phyloP scores from a whole-genome alignment of 1,139 yeast genomes.

The Hyphopichia fennica region DNA sequence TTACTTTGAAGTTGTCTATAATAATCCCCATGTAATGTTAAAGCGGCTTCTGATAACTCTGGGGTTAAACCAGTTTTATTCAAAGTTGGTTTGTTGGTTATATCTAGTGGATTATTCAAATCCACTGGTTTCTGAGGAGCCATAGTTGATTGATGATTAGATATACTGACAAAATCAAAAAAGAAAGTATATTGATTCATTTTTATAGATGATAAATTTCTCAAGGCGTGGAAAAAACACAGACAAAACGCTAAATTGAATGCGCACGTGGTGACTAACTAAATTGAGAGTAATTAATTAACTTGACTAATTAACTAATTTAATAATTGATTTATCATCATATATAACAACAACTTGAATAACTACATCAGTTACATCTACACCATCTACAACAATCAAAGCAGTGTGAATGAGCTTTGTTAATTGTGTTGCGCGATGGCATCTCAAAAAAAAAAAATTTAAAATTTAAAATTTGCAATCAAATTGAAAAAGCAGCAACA shows the following conservation, averaged over 20 bases:
- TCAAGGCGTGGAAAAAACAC: not conserved
- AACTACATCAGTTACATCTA: too few relatives aligned
- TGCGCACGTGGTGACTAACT: slow-evolving; percentile 7
- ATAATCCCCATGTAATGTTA: slow-evolving; percentile 65
- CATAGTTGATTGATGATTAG: slow-evolving; percentile 13
- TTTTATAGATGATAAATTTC: too few relatives aligned
- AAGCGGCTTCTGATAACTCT: slow-evolving; percentile 56
- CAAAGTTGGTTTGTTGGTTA: slow-evolving; percentile 50
- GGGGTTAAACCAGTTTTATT: slow-evolving; percentile 49
- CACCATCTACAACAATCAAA: too few relatives aligned
- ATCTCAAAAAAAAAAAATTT: too few relatives aligned
- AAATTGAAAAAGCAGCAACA: too few relatives aligned
- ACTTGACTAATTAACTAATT: too few relatives aligned
- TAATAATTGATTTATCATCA: too few relatives aligned
- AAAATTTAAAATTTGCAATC: too few relatives aligned
- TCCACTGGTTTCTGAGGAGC: slow-evolving; percentile 47
- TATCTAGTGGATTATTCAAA: slow-evolving; percentile 55
- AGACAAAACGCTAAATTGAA: not conserved
- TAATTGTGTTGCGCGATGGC: too few relatives aligned
- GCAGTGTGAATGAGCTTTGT: too few relatives aligned
- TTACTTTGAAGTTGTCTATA: slow-evolving; percentile 56
- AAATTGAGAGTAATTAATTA: too few relatives aligned
- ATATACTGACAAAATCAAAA: not conserved
- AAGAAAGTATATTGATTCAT: not conserved
- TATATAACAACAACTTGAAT: too few relatives aligned